phyloP scores from a whole-genome alignment of 2,329 filamentous ascomycete genomes.

The Dothideomycetes sp. region DNA sequence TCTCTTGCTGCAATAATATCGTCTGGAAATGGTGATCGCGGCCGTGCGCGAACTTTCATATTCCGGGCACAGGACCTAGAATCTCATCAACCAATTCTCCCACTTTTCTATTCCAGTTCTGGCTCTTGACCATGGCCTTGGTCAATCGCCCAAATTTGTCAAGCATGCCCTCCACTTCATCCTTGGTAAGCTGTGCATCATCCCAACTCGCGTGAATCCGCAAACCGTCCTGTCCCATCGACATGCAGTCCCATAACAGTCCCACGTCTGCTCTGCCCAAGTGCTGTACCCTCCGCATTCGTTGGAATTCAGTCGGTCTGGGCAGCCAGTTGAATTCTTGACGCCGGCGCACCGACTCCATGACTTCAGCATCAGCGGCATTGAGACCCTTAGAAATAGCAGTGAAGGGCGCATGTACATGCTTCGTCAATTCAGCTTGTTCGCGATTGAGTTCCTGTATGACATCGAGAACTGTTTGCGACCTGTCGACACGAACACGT shows the following conservation, averaged over 20 bases:
- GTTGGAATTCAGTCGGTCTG: neutral
- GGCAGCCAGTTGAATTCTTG: neutral
- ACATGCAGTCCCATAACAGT: neutral
- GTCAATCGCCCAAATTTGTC: neutral
- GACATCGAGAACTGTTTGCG: neutral
- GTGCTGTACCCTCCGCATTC: neutral
- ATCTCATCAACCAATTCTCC: neutral
- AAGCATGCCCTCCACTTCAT: neutral
- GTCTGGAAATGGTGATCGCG: no score
- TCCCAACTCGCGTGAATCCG: neutral
- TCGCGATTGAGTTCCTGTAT: neutral
- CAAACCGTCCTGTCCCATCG: neutral
- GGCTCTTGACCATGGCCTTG: neutral
- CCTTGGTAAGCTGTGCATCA: neutral
- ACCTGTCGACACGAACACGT: neutral
- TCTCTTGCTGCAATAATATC: no score
- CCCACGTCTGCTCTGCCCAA: neutral
- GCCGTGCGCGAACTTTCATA: no score
- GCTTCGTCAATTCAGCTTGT: neutral
- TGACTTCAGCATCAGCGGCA: neutral
- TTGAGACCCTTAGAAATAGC: neutral
- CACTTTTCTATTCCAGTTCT: neutral
- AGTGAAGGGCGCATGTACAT: neutral
- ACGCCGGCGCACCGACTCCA: neutral
- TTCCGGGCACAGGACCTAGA: no score